Conservation (phyloP, 305 asterid genomes). For the Salvia sclarea region DNA sequence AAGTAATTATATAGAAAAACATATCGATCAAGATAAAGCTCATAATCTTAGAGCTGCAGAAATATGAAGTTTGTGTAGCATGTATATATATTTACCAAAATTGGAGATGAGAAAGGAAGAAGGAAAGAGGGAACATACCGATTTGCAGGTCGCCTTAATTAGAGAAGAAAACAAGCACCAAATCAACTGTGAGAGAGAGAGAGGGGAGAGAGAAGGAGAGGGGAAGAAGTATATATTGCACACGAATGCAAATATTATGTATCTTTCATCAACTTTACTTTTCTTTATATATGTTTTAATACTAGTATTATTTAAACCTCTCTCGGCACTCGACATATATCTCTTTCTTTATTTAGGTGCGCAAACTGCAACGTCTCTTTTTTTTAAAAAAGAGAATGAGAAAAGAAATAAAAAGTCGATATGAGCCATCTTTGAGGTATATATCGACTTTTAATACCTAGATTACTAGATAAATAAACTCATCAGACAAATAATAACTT, state of each 20-base stretch:
- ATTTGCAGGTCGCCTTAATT: constrained; percentile 11
- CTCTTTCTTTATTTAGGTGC: constrained; percentile 9
- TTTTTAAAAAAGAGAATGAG: neutral
- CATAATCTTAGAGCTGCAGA: neutral
- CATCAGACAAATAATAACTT: too few relatives aligned
- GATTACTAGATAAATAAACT: too few relatives aligned
- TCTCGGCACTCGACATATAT: neutral
- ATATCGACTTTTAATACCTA: too few relatives aligned
- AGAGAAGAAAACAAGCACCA: constrained; percentile 31
- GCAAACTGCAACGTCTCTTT: neutral
- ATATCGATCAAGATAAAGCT: neutral
- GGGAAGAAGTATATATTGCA: constrained; percentile 26
- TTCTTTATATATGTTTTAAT: constrained; percentile 9
- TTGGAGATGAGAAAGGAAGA: neutral
- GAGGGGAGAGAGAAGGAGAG: constrained; percentile 27
- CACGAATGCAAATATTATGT: constrained; percentile 33
- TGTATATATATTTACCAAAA: constrained; percentile 1
- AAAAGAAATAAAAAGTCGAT: neutral
- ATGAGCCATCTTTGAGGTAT: neutral
- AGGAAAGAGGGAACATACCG: constrained; percentile 2
- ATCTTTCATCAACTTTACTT: constrained; percentile 33
- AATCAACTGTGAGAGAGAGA: constrained; percentile 32
- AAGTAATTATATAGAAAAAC: neutral
- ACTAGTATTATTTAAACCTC: neutral
- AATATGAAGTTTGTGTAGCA: neutral